Evolutionary conservation across 116 monocot genomes (phyloP).

Genomic region (Iris pallida): DNA sequence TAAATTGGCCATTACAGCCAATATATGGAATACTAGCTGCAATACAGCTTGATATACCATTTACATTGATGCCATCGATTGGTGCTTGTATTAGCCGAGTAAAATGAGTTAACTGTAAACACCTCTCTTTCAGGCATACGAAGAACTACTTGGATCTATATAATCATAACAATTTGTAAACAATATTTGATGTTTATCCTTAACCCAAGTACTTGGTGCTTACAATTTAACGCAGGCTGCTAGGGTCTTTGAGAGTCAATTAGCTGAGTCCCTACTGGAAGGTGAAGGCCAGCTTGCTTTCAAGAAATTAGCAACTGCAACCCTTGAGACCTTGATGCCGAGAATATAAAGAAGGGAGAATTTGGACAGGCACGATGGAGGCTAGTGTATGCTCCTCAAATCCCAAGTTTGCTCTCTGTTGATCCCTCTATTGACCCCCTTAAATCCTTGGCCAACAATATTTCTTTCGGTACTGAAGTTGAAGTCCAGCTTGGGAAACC

Average conservation of each 20-base stretch:
- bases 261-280: conserved; percentile 92
- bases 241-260: conserved; percentile 87
- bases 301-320: conserved; percentile 95
- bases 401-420: conserved; percentile 85
- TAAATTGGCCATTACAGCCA: too few species aligned
- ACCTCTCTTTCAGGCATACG: too few species aligned
- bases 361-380: conserved; percentile 98
- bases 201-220: not conserved
- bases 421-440: conserved; percentile 89
- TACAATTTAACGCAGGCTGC: conserved; percentile 49
- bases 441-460: conserved; percentile 88
- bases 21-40: too few species aligned
- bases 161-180: not conserved
- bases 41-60: too few species aligned
- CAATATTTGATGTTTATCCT: not conserved
- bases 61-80: too few species aligned
- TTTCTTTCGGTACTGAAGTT: conserved; percentile 94
- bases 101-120: too few species aligned
- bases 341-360: conserved; percentile 94
- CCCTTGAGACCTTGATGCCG: conserved; percentile 96
- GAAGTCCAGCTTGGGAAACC: conserved; percentile 95
- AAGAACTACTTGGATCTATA: too few species aligned
- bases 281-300: conserved; percentile 93
- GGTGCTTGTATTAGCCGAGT: too few species aligned
- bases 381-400: conserved; percentile 95